These are phyloP conservation scores for Phoma sp. DNA, from an alignment of 2,329 filamentous ascomycete genomes.

Conservation along the genomic window DNA sequence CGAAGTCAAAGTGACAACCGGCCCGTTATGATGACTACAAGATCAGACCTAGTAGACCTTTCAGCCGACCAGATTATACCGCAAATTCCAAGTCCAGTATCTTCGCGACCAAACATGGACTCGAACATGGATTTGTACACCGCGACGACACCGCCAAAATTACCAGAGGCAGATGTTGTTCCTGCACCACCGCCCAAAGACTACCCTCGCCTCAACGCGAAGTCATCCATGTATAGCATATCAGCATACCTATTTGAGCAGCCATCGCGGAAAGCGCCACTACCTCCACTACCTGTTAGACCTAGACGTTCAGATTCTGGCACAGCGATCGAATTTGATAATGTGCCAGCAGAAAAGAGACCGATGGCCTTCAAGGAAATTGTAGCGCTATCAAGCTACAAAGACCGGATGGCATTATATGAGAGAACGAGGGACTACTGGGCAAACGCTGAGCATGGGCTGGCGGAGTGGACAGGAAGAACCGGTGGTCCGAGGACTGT, in stretches of 20 bases:
- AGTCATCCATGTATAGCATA: constrained; percentile 7
- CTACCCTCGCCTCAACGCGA: not conserved
- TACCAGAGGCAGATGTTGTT: not conserved
- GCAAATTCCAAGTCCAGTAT: not conserved
- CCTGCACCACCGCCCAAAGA: constrained; percentile 20
- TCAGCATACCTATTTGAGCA: not conserved
- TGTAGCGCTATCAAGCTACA: constrained; percentile 30
- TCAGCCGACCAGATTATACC: not conserved
- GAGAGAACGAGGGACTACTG: constrained; percentile 45
- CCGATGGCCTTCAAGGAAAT: constrained; percentile 45
- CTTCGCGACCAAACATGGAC: not conserved
- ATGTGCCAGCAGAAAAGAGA: constrained; percentile 27
- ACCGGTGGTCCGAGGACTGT: constrained; percentile 15
- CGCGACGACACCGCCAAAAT: not conserved
- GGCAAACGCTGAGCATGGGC: constrained; percentile 45
- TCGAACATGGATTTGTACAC: not conserved
- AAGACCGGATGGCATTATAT: constrained; percentile 42
- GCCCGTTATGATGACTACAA: not conserved
- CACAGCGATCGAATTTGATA: constrained; percentile 38
- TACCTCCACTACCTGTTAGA: constrained; percentile 11
- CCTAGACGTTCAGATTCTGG: constrained; percentile 42
- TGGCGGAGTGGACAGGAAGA: constrained; percentile 38
- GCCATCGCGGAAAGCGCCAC: not conserved
- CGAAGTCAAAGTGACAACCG: constrained; percentile 12
- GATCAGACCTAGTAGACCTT: not conserved